Evolutionary conservation across 2,329 filamentous ascomycete species (phyloP), one percentile per base, ranked within the genome.

Genomic region (Aspergillus brasiliensis): DNA sequence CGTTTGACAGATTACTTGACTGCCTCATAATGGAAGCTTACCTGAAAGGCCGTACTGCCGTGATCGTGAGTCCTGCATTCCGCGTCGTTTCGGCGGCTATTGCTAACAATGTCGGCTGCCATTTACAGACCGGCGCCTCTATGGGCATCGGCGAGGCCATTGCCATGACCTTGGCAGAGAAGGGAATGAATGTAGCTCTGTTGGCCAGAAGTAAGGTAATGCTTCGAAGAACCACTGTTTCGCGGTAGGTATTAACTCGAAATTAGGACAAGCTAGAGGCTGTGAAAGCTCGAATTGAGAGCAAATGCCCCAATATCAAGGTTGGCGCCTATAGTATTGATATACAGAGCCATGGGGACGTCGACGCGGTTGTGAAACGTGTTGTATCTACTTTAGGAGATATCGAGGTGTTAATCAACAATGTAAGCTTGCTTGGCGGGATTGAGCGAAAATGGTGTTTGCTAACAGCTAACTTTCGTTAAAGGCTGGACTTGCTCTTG

Each of bases 131-230:
- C 1, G 77, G 77, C n/a, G 78, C 76, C 21, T 78, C 74, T 1
- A 81, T 80, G 78, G 80, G 80, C 44, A 82, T 83, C 37, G 81
- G 80, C 17, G 76, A 75, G 46, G 73, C 77, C 4, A 81, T 82
- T 23, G 78, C 80, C 6, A 64, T 65, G 4, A 66, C 73, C 3
- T 65, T 81, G 3, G 79, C 77, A 11, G 62, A 69, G 11, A 70
- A 76, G 51, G 73, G 74, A 2, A 77, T 76, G 4, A 80, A 77
- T 11, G 58, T 82, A 4, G 73, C 78, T n/a, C 75, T 83, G 0
- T 66, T 81, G 38, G 72, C 80, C 1, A 73, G 80, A 13, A 78
- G 77, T 7, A 65, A 76, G 21, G 71, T 72, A 48, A 28, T 19
- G 2, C 4, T 8, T 13, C 1, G 19, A 5, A 25, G 8, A 51